Conservation (phyloP, 2,329 filamentous ascomycete species). For the Emericellopsis atlantica region DNA sequence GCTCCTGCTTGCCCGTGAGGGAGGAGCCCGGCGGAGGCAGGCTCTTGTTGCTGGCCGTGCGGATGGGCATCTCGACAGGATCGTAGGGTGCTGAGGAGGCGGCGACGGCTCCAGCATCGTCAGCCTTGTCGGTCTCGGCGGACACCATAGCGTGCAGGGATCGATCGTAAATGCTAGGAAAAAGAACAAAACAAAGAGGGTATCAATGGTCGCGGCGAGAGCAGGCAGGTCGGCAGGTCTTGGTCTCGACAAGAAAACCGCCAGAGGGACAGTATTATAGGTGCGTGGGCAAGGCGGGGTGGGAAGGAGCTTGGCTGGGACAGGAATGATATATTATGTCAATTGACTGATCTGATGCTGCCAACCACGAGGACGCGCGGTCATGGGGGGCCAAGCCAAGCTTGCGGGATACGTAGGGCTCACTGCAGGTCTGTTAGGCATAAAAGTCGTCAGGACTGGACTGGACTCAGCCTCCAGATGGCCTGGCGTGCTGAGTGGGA, state of each 20-base stretch:
- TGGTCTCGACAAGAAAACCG: not conserved
- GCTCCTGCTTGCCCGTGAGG: constrained; percentile 93
- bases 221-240: not conserved
- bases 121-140: constrained; percentile 11
- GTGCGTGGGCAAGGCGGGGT: not conserved
- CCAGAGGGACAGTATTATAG: not conserved
- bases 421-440: no score
- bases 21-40: constrained; percentile 29
- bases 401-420: no score
- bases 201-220: no score
- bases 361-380: no score
- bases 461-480: no score
- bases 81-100: not conserved
- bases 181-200: not conserved
- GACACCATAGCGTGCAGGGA: constrained; percentile 10
- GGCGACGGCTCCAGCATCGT: constrained; percentile 7
- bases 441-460: no score
- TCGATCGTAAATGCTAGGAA: not conserved
- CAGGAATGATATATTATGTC: not conserved
- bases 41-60: constrained; percentile 12
- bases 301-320: not conserved
- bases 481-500: no score
- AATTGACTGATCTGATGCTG: not conserved
- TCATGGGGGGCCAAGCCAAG: no score
- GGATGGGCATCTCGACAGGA: constrained; percentile 15